Evolutionary conservation across 2,329 filamentous ascomycete genomes (phyloP).

Genomic region (Calonectria pseudoturangicola): DNA sequence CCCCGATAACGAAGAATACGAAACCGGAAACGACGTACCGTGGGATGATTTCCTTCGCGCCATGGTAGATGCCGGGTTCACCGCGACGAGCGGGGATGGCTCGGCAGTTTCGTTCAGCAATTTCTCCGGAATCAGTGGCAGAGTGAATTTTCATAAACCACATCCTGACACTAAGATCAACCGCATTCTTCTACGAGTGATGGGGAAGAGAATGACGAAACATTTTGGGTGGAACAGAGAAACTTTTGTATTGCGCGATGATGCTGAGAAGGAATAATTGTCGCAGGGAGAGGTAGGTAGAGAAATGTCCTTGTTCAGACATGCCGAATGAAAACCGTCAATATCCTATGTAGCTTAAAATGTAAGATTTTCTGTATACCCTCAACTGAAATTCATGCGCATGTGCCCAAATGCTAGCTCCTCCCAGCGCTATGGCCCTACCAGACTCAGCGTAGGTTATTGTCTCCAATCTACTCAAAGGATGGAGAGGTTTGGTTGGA

Average conservation of each 20-base stretch:
- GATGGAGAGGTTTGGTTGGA: no score
- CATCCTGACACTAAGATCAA: conserved; percentile 38
- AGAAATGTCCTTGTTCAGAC: no score
- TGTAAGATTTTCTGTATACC: no score
- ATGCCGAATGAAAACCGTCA: no score
- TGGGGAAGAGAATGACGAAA: conserved; percentile 30
- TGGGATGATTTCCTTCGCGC: conserved; percentile 37
- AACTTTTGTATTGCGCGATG: conserved; percentile 3
- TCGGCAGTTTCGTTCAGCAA: conserved; percentile 31
- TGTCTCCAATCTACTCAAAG: no score
- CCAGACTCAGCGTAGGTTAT: no score
- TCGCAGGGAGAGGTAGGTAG: no score
- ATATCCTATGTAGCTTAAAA: no score
- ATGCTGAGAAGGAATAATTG: not conserved
- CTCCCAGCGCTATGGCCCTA: no score
- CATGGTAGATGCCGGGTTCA: conserved; percentile 37
- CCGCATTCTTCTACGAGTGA: conserved; percentile 25
- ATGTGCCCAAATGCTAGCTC: no score
- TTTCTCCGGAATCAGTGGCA: not conserved
- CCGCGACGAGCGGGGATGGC: conserved; percentile 25
- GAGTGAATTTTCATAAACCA: conserved; percentile 37
- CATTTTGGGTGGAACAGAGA: conserved; percentile 57
- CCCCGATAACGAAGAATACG: conserved; percentile 24
- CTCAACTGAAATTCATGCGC: no score
- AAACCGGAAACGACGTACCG: conserved; percentile 5